Evolutionary conservation across 495 filamentous ascomycete species (phyloP).

Genomic region (Sordaria brevicollis): DNA sequence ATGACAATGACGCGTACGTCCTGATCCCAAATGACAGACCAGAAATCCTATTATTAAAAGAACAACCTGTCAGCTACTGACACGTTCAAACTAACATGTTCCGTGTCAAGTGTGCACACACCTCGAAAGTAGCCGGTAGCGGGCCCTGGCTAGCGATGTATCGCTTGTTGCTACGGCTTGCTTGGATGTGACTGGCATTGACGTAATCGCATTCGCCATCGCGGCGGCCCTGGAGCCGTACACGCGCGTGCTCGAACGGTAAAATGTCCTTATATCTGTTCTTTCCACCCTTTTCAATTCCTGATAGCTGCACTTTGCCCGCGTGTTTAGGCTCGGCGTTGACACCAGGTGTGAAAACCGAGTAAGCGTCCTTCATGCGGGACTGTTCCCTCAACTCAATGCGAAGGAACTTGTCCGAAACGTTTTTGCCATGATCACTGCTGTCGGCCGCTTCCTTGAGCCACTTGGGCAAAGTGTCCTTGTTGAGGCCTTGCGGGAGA

Average conservation of each 20-base stretch:
- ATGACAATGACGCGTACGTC: constrained; percentile 91
- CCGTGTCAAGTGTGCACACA: constrained; percentile 33
- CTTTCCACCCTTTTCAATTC: constrained; percentile 88
- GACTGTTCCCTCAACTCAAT: constrained; percentile 80
- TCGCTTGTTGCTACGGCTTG: constrained; percentile 66
- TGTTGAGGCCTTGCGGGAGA: constrained; percentile 47
- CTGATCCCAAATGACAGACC: constrained; percentile 95
- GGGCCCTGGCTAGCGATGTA: constrained; percentile 97
- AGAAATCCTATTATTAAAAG: constrained; percentile 81
- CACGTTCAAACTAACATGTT: neutral
- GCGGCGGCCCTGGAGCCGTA: constrained; percentile 60
- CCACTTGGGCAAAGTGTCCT: constrained; percentile 62
- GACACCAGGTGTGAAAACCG: constrained; percentile 38
- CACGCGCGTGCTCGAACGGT: constrained; percentile 89
- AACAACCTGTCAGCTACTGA: constrained; percentile 28
- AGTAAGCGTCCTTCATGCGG: constrained; percentile 85
- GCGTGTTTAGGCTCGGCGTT: neutral
- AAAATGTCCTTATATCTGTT: constrained; percentile 98
- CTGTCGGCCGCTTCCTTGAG: constrained; percentile 54
- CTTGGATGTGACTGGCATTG: constrained; percentile 81
- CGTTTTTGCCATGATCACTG: constrained; percentile 62
- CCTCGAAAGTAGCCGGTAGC: constrained; percentile 82
- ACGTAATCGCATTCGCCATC: constrained; percentile 85
- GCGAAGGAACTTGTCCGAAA: constrained; percentile 71
- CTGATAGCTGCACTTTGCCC: constrained; percentile 52